Base-by-base conservation (phyloP, 1,139 yeast genomes). In the Kazachstania sp. region DNA sequence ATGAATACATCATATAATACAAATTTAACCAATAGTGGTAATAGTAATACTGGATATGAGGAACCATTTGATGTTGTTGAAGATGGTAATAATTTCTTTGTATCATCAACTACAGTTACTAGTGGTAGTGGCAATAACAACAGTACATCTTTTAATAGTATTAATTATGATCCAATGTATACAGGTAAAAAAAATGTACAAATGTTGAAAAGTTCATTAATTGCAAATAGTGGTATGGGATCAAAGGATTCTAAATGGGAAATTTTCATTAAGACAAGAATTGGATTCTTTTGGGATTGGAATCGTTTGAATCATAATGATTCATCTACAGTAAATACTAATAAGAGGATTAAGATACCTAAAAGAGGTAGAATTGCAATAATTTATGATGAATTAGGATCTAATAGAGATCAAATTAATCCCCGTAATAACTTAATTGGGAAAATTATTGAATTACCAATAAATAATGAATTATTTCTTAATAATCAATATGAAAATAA, bases 201-300 rank as follows among this genome's bases (percentile, higher is more conserved):
- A 39, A 56, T 54, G 6, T 52, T 64, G 42, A 57, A 54, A 39
- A 61, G 66, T 44, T 61, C 61, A 9, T 49, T 64, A 12, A 57
- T 59, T 18, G 67, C 67, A 5, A 60, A 61, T 44, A 49, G 56
- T 3, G 67, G 63, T 4, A 55, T 61, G 44, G 68, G 68, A 3
- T 47, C 52, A 37, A 51, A 57, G 23, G 67, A 64, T 39, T 50
- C 53, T 15, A 47, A 54, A 18, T 64, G 68, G 68, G 63, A 63
- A 46, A 56, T 57, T 16, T 60, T 63, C 42, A 39, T 64, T 1
- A 55, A 53, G 36, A 42, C 50, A 19, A 49, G 64, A 35, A 53
- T 64, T 3, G 65, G 65, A 3, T 20, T 64, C 13, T 61, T 60
- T 41, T 60, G 65, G 58, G 58, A 55, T 38, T 60, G 64, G 62